Evolutionary conservation across 2,329 filamentous ascomycete species (phyloP).

Genomic region (Fusarium illudens): DNA sequence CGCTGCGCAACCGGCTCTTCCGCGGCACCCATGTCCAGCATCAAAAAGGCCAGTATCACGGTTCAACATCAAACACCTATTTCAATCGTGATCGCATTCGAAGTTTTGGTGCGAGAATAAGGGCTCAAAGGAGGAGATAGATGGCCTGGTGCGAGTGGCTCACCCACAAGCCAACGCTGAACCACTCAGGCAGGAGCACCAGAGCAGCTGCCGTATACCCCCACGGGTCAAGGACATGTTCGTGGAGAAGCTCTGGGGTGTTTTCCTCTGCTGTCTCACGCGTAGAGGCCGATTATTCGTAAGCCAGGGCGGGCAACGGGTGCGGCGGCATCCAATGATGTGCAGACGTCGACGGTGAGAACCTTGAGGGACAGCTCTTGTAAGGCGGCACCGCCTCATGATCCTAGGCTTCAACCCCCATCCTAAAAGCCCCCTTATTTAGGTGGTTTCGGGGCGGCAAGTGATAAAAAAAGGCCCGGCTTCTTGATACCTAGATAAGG

Average conservation of each 20-base stretch:
- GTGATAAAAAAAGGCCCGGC: neutral
- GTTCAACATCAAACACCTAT: neutral
- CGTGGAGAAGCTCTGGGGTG: constrained; percentile 4
- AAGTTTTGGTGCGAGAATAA: neutral
- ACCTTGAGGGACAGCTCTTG: constrained; percentile 41
- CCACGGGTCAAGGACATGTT: constrained; percentile 1
- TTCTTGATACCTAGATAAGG: neutral
- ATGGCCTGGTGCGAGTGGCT: neutral
- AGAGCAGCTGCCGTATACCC: neutral
- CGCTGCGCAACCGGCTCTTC: constrained; percentile 11
- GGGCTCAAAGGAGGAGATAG: neutral
- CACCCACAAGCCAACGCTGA: neutral
- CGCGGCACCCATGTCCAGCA: neutral
- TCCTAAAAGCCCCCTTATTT: constrained; percentile 1
- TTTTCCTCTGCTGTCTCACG: constrained; percentile 10
- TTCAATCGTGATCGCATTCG: neutral
- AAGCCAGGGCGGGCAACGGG: constrained; percentile 26
- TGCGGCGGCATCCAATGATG: constrained; percentile 31
- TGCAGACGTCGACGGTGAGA: constrained; percentile 32
- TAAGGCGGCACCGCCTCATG: constrained; percentile 23
- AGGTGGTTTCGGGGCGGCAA: neutral
- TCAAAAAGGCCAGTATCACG: neutral
- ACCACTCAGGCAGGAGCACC: neutral
- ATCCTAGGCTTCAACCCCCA: constrained; percentile 25
- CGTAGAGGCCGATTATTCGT: constrained; percentile 19